Base-by-base conservation (phyloP, 805 yeast species). In the Suhomyces sp. region DNA sequence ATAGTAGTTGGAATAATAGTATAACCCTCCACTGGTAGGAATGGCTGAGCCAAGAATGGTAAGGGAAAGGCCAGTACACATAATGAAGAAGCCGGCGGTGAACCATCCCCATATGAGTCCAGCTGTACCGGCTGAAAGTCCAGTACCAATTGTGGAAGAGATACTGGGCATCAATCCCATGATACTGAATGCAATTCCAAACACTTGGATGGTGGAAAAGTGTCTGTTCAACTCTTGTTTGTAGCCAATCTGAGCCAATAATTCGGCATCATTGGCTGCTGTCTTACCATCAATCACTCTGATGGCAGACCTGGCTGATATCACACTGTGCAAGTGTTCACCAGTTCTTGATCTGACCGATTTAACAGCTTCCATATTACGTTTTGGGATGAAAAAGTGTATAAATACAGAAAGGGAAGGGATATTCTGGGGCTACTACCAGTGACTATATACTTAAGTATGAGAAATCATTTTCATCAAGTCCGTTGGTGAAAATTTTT, bases 101-200 rank as follows among this genome's bases (percentile, higher is more conserved):
- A 79, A 56, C 90, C 91, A 83, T 31, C 86, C 83, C 90, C 90
- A 83, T 3, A 81, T 65, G 38, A 79, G 67, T 4, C 81, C 77
- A 6, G 72, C 77, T 0, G 85, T 78, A 4, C 88, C 88, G 0
- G 82, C 77, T 20, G 73, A 56, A 10, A 82, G 61, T 13, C 82
- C 81, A 30, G 68, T 65, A 7, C 64, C 64, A 20, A 80, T 51
- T 19, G 72, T 67, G 3, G 85, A 74, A 0, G 84, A 74, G 33
- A 81, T 76, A 9, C 82, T 74, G 0, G 85, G 85, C 26, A 81
- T 60, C 31, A 82, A 57, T 7, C 87, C 84, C 87, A 83, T 81
- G 52, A 83, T 80, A 13, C 81, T 72, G 50, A 79, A 81, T 3
- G 87, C 83, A 38, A 81, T 76, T 37, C 85, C 86, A 51, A 82